Base-by-base conservation (phyloP, 768 basidiomycete species). In the Hypholoma sublateritium region DNA sequence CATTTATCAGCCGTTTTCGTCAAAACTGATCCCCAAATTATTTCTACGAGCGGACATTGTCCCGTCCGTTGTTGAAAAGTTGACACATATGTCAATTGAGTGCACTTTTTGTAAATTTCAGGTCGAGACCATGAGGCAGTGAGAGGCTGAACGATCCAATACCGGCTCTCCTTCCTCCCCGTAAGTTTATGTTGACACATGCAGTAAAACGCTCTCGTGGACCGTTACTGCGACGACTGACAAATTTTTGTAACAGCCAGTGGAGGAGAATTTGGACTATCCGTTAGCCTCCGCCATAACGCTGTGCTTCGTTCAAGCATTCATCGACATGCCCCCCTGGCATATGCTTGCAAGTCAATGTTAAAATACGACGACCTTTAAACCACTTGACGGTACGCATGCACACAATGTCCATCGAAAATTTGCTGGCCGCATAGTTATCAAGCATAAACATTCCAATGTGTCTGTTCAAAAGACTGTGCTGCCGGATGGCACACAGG, bases 341-440 rank as follows among this genome's bases (percentile, higher is more conserved):
- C 51, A 43, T 49, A 50, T 57, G 48, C 56, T 57, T 34, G 55
- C 56, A 57, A 57, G 56, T 57, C 56, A 57, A 47, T 51, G 19
- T 22, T 34, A 55, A 41, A 48, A 55, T 36, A 47, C n/a, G 41
- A 55, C 9, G 45, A 32, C 43, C 24, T 35, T 44, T 43, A 48
- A 55, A 19, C n/a, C 24, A 32, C 36, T 50, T 57, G 59, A 60
- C 52, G 56, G 59, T 60, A 52, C 48, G 59, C 55, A 60, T 60
- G 56, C 25, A 51, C 36, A 25, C 24, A 45, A 51, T 51, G 37
- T 35, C 50, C 51, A 17, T 28, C 34, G 22, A 53, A 42, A 53
- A 36, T 32, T 41, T 28, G 24, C 45, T 41, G 51, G 44, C 44
- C 24, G 25, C 28, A 21, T 48, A 51, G 35, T 28, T 54, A 49